Evolutionary conservation across 2,329 filamentous ascomycete genomes (phyloP).

Genomic region (Diaporthe velutina): DNA sequence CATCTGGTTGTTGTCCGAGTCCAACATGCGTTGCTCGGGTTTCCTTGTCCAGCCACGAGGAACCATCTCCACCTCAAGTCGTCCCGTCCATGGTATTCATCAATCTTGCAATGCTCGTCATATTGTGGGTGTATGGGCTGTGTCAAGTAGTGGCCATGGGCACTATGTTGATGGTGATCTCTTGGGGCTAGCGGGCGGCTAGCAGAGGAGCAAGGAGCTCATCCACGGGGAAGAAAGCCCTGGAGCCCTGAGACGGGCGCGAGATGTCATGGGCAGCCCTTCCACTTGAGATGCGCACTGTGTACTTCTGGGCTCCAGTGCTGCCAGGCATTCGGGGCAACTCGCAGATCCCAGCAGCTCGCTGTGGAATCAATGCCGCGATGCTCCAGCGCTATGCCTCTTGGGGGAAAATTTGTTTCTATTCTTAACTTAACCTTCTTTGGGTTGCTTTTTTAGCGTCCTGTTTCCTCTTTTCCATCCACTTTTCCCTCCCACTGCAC

Average conservation of each 20-base stretch:
- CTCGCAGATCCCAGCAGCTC: slow-evolving; percentile 35
- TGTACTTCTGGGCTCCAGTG: slow-evolving; percentile 29
- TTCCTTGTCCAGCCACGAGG: slow-evolving; percentile 25
- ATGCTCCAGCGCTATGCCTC: slow-evolving; percentile 19
- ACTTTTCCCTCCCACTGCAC: slow-evolving; percentile 25
- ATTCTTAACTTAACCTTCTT: slow-evolving; percentile 41
- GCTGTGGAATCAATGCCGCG: slow-evolving; percentile 34
- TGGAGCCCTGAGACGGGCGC: not conserved
- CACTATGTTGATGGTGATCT: slow-evolving; percentile 7
- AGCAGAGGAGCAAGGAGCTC: slow-evolving; percentile 17
- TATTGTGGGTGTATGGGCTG: slow-evolving; percentile 23
- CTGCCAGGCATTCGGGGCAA: slow-evolving; percentile 15
- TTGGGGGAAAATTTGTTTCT: slow-evolving; percentile 28
- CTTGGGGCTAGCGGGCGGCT: slow-evolving; percentile 16
- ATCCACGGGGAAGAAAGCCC: slow-evolving; percentile 24
- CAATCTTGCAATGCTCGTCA: slow-evolving; percentile 26
- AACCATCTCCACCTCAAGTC: not conserved
- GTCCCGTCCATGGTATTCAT: slow-evolving; percentile 8
- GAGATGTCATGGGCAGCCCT: slow-evolving; percentile 13
- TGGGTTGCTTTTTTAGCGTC: slow-evolving; percentile 36
- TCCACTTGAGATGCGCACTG: slow-evolving; percentile 23
- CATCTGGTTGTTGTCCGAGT: slow-evolving; percentile 16
- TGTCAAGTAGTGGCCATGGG: slow-evolving; percentile 2
- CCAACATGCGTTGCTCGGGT: slow-evolving; percentile 14
- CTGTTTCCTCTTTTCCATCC: slow-evolving; percentile 16